Evolutionary conservation across 176 grass and related monocot species (phyloP).

Genomic region (Paspalum notatum): DNA sequence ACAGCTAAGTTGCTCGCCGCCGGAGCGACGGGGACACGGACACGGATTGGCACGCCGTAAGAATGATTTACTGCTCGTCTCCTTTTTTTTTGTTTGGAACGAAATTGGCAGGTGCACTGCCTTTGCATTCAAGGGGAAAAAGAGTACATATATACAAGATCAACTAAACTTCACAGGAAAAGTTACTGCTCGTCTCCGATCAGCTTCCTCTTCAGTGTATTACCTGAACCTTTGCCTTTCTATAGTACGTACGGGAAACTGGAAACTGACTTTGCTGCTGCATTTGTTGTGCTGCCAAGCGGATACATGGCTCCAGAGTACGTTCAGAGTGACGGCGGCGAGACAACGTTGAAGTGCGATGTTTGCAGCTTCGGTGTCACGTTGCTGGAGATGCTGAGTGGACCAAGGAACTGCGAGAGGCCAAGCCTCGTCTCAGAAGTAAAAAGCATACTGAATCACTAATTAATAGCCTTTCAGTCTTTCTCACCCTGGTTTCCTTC

Average conservation of each 20-base stretch:
- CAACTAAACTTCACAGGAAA: too few relatives aligned
- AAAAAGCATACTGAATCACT: too few relatives aligned
- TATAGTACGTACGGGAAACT: too few relatives aligned
- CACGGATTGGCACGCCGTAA: conserved; percentile 13
- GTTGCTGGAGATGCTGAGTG: background rate
- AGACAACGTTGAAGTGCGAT: background rate
- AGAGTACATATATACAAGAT: too few relatives aligned
- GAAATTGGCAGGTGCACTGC: too few relatives aligned
- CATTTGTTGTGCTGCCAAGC: background rate
- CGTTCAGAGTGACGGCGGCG: background rate
- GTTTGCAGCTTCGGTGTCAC: background rate
- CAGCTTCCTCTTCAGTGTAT: background rate
- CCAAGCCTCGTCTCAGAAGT: background rate
- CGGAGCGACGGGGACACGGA: background rate
- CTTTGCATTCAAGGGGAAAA: too few relatives aligned
- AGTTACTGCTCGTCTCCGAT: background rate
- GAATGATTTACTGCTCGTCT: too few relatives aligned
- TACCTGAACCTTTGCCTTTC: too few relatives aligned
- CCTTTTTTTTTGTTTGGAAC: too few relatives aligned
- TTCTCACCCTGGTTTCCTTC: too few relatives aligned
- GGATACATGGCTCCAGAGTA: conserved; percentile 26
- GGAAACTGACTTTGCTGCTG: background rate
- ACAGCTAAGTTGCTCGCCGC: background rate
- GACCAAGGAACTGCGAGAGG: background rate
- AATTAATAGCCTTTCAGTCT: background rate